Evolutionary conservation across 2,329 filamentous ascomycete genomes (phyloP).

Genomic region (Calonectria leucothoes): DNA sequence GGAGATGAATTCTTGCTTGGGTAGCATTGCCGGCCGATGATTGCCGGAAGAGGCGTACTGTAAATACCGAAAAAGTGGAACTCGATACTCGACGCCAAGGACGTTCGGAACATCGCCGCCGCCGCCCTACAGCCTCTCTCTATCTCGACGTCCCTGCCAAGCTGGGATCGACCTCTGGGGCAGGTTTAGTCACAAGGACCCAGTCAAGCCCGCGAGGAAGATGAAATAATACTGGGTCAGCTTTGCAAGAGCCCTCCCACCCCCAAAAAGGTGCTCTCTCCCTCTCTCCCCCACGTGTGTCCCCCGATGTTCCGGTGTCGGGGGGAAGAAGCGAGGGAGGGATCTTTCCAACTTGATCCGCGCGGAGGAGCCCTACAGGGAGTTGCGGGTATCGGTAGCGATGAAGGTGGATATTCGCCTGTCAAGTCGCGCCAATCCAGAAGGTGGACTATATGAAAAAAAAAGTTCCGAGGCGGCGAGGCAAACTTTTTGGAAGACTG

Average conservation of each 20-base stretch:
- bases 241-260: background rate
- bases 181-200: background rate
- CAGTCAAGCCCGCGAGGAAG: background rate
- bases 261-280: no score
- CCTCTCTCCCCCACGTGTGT: background rate
- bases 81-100: background rate
- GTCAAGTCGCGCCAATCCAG: slow-evolving; percentile 6
- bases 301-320: slow-evolving; percentile 24
- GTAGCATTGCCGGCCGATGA: background rate
- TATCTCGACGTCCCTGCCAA: background rate
- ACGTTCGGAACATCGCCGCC: slow-evolving; percentile 32
- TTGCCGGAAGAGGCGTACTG: slow-evolving; percentile 8
- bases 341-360: background rate
- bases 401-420: background rate
- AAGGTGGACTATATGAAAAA: background rate
- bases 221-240: background rate
- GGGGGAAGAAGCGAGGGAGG: background rate
- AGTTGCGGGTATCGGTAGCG: slow-evolving; percentile 12
- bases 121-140: slow-evolving; percentile 21
- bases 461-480: background rate
- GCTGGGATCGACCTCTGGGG: background rate
- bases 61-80: slow-evolving; percentile 30
- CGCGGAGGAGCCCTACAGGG: background rate
- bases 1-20: background rate
- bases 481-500: background rate